A percentile compares a stretch with the other conserved stretches of the same genome.
These are phyloP conservation scores for Nemania bipapillata DNA, from an alignment of 2,329 filamentous ascomycete genomes.

Conservation along the genomic window DNA sequence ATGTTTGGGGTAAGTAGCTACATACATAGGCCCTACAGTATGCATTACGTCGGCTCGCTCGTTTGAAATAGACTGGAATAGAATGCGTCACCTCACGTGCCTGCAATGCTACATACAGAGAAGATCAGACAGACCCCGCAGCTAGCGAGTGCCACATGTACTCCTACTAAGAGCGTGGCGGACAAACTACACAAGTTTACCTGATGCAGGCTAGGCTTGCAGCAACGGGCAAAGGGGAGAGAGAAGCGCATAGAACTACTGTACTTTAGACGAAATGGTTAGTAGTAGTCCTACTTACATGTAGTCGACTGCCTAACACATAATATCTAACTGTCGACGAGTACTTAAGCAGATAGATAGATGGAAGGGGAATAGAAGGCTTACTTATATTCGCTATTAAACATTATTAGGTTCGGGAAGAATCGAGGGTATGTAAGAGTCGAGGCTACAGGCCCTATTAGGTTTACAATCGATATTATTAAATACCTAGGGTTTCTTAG, in stretches of 20 bases:
- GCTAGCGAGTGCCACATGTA: neutral
- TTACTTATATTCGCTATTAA: too few species aligned
- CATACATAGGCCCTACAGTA: neutral
- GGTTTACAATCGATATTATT: too few species aligned
- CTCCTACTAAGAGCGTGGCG: neutral
- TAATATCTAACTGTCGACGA: too few species aligned
- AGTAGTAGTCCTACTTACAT: too few species aligned
- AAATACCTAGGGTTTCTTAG: too few species aligned
- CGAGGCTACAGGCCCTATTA: too few species aligned
- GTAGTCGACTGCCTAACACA: too few species aligned
- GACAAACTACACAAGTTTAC: neutral
- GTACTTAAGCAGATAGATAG: too few species aligned
- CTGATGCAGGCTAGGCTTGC: neutral
- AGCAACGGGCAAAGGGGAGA: neutral
- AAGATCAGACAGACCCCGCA: neutral
- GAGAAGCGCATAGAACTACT: neutral
- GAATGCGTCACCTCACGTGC: neutral
- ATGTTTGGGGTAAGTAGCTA: neutral
- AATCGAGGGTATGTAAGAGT: too few species aligned
- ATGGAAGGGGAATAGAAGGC: too few species aligned
- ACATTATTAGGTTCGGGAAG: too few species aligned
- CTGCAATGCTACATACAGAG: neutral
- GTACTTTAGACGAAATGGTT: too few species aligned
- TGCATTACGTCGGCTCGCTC: neutral
- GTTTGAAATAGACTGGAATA: neutral